These are phyloP conservation scores for Colletotrichum scovillei DNA, from an alignment of 2,329 filamentous ascomycete genomes.

Conservation along the genomic window DNA sequence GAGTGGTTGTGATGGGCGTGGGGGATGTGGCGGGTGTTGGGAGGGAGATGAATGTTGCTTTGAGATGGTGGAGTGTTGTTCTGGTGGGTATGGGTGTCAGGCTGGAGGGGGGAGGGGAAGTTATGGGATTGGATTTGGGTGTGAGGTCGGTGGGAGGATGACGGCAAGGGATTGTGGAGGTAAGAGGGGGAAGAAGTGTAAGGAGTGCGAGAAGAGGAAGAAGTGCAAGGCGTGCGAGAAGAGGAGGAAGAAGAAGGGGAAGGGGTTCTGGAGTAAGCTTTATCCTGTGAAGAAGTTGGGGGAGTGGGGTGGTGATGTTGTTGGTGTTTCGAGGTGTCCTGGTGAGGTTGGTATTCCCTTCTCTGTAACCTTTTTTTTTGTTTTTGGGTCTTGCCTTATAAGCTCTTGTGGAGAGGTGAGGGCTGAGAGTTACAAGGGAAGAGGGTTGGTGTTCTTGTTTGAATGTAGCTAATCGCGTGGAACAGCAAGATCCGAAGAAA, in stretches of 20 bases:
- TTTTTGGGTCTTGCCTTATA: background rate
- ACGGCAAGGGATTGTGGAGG: background rate
- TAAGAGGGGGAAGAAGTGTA: background rate
- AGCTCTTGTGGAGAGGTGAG: background rate
- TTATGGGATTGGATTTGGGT: background rate
- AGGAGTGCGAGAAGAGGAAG: background rate
- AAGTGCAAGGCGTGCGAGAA: background rate
- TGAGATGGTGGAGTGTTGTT: slow-evolving; percentile 12
- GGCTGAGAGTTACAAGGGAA: too few species aligned
- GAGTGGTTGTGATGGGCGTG: background rate
- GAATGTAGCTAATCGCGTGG: background rate
- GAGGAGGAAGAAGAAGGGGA: background rate
- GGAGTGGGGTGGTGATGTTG: slow-evolving; percentile 27
- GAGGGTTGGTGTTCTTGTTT: too few species aligned
- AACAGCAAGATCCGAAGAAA: slow-evolving; percentile 21
- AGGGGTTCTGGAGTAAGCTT: background rate
- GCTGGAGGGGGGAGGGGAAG: background rate
- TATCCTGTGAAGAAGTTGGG: background rate
- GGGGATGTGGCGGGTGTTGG: background rate
- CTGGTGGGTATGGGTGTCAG: background rate
- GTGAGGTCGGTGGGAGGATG: background rate
- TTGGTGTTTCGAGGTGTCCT: slow-evolving; percentile 24
- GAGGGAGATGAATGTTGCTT: slow-evolving; percentile 16
- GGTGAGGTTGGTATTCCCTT: slow-evolving; percentile 15
- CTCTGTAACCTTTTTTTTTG: too few species aligned